Conservation (phyloP, 2,329 filamentous ascomycete genomes). For the Alternaria incomplexa region DNA sequence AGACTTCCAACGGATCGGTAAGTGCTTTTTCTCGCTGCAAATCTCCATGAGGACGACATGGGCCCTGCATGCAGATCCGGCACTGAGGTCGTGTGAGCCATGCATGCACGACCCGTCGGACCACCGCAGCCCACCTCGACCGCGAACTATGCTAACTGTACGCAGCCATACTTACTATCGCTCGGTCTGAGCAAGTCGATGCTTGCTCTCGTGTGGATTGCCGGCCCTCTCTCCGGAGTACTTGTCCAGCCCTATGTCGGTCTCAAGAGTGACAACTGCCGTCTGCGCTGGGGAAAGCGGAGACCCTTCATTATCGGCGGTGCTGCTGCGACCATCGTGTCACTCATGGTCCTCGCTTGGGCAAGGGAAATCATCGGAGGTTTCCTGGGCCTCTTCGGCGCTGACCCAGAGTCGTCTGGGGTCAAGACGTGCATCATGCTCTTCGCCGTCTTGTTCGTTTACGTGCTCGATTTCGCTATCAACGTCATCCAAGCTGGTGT, state of each 20-base stretch:
- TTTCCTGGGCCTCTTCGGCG: conserved; percentile 73
- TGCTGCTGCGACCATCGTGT: conserved; percentile 56
- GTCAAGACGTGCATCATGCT: conserved; percentile 73
- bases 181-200: conserved; percentile 60
- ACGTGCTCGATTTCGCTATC: conserved; percentile 90
- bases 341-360: conserved; percentile 59
- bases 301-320: conserved; percentile 61
- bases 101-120: not conserved
- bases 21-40: conserved; percentile 30
- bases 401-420: conserved; percentile 66
- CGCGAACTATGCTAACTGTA: not conserved
- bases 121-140: not conserved
- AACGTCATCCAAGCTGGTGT: conserved; percentile 95
- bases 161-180: conserved; percentile 58
- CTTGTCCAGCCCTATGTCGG: conserved; percentile 62
- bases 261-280: conserved; percentile 59
- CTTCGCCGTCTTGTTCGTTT: conserved; percentile 84
- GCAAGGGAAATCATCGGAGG: conserved; percentile 64
- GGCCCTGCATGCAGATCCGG: conserved; percentile 9
- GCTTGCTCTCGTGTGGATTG: conserved; percentile 61
- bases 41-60: not conserved
- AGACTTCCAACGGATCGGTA: conserved; percentile 87
- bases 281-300: conserved; percentile 57
- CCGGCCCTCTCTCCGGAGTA: conserved; percentile 60
- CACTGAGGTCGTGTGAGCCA: not conserved